Evolutionary conservation across 805 yeast species (phyloP).

Genomic region (Hanseniaspora meyeri): DNA sequence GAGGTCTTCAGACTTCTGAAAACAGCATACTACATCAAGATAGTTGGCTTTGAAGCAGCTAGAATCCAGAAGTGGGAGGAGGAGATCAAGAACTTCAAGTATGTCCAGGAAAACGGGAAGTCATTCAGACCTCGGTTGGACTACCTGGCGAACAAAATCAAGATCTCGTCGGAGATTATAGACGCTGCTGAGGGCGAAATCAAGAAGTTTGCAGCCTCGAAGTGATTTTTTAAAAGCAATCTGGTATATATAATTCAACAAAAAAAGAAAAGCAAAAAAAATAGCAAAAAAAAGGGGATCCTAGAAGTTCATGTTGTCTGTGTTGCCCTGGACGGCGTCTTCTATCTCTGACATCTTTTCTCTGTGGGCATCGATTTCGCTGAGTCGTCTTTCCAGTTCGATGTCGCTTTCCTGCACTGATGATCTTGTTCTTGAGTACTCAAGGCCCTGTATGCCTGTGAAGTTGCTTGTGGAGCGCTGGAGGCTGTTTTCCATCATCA

Average conservation of each 20-base stretch:
- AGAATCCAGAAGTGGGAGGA: constrained; percentile 56
- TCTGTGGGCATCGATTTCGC: constrained; percentile 7
- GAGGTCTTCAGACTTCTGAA: constrained; percentile 51
- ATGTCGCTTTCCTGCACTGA: constrained; percentile 6
- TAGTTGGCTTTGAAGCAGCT: constrained; percentile 47
- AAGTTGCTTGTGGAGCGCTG: background rate
- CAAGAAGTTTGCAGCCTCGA: constrained; percentile 24
- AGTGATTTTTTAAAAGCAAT: background rate
- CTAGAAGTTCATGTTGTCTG: constrained; percentile 5
- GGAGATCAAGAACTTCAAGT: constrained; percentile 50
- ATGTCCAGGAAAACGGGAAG: constrained; percentile 37
- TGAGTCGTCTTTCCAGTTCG: constrained; percentile 11
- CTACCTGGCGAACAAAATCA: constrained; percentile 58
- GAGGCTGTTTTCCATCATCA: background rate
- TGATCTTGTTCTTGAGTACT: constrained; percentile 8
- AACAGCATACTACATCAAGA: constrained; percentile 41
- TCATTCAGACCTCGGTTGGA: constrained; percentile 49
- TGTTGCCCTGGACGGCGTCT: background rate
- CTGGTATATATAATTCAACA: background rate
- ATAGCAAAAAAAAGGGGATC: background rate
- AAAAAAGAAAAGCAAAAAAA: background rate
- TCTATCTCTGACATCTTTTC: constrained; percentile 6
- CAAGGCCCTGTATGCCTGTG: constrained; percentile 7
- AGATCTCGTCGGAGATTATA: constrained; percentile 43
- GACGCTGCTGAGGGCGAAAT: constrained; percentile 36